Percentiles rank a stretch among this genome's conserved stretches.
phyloP scores from a whole-genome alignment of 192 early-diverging fungal genomes.

The Linnemannia exigua region DNA sequence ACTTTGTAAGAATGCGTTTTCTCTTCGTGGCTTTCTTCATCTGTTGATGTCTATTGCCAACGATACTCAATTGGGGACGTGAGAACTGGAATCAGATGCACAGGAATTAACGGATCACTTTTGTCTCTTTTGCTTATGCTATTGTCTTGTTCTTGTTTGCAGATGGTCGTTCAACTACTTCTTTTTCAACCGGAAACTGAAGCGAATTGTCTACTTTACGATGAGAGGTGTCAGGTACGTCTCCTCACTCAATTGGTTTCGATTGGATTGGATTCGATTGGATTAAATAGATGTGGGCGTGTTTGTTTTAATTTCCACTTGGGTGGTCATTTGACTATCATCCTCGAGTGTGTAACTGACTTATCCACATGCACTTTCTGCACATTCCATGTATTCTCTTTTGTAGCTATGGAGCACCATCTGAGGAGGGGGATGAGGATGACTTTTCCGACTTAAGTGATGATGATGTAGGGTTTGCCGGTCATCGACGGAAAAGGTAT shows the following conservation, averaged over 20 bases:
- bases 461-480: constrained; percentile 37
- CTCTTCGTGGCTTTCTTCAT: neutral
- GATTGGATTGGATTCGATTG: neutral
- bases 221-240: constrained; percentile 91
- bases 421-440: constrained; percentile 33
- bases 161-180: constrained; percentile 99
- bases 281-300: neutral
- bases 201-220: constrained; percentile 94
- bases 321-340: neutral
- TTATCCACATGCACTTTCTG: too few relatives aligned
- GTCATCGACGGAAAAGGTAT: constrained; percentile 41
- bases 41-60: constrained; percentile 21
- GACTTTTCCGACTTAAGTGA: constrained; percentile 53
- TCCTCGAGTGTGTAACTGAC: neutral
- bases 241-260: neutral
- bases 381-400: neutral
- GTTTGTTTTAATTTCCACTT: neutral
- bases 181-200: constrained; percentile 93
- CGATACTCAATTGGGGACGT: neutral
- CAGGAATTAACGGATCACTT: neutral
- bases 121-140: neutral
- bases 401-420: constrained; percentile 46
- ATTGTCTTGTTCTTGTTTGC: neutral
- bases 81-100: too few relatives aligned
- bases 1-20: constrained; percentile 49